Conservation (phyloP, 2,329 filamentous ascomycete species). For the Ambrosiella cleistominuta region DNA sequence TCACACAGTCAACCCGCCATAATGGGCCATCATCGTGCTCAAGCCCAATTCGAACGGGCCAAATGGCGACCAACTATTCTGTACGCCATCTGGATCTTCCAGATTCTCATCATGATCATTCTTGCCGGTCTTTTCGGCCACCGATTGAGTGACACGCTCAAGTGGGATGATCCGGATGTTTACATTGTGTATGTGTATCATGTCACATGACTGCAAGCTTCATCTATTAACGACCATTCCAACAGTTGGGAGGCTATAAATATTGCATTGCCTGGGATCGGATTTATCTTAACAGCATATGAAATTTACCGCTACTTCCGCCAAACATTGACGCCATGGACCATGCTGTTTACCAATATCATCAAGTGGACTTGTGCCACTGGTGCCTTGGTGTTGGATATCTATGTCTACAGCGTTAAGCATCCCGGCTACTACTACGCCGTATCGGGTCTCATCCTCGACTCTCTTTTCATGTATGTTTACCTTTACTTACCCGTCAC, state of each 20-base stretch:
- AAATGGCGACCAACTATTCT: constrained; percentile 32
- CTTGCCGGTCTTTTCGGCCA: constrained; percentile 36
- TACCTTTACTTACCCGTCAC: not conserved
- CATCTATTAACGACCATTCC: not conserved
- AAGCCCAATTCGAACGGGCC: constrained; percentile 34
- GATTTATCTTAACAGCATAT: constrained; percentile 28
- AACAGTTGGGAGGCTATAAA: constrained; percentile 37
- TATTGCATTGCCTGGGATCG: constrained; percentile 30
- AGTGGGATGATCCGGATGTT: not conserved
- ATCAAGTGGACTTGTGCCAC: constrained; percentile 31
- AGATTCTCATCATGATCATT: constrained; percentile 27
- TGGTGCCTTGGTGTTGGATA: constrained; percentile 32
- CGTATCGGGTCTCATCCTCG: constrained; percentile 30
- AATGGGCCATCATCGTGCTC: constrained; percentile 24
- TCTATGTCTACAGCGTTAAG: constrained; percentile 30
- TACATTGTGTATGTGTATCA: constrained; percentile 8
- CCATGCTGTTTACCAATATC: constrained; percentile 33
- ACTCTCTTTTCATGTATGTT: constrained; percentile 31
- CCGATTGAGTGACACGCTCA: constrained; percentile 23
- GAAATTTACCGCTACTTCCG: constrained; percentile 30
- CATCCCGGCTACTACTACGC: constrained; percentile 29
- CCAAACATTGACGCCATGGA: constrained; percentile 36
- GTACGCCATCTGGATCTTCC: constrained; percentile 32
- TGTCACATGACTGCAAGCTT: not conserved
- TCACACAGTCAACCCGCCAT: not conserved